Conservation (phyloP, 2,329 filamentous ascomycete species). For the Huntiella savannae region DNA sequence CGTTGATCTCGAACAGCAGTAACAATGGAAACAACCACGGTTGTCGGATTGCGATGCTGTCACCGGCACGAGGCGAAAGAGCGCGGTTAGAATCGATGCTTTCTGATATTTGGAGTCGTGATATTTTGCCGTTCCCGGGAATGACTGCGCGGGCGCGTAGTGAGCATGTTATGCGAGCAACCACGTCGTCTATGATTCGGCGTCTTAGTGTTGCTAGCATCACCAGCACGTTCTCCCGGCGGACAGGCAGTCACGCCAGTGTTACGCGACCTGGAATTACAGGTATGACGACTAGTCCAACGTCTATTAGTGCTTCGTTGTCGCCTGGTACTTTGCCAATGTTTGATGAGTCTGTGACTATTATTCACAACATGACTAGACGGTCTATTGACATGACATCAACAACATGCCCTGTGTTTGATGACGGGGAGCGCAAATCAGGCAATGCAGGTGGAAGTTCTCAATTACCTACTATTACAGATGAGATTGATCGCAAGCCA, state of each 20-base stretch:
- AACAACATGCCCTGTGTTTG: conserved; percentile 1
- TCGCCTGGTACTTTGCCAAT: conserved; percentile 5
- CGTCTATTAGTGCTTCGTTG: neutral
- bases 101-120: conserved; percentile 66
- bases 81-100: conserved; percentile 57
- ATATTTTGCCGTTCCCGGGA: conserved; percentile 63
- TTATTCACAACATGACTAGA: conserved; percentile 9
- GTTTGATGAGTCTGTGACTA: conserved; percentile 8
- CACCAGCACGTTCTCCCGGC: conserved; percentile 54
- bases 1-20: conserved; percentile 40
- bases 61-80: conserved; percentile 56
- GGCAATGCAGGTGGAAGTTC: neutral
- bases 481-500: conserved; percentile 9
- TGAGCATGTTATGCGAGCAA: conserved; percentile 54
- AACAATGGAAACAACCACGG: conserved; percentile 22
- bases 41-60: conserved; percentile 44
- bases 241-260: conserved; percentile 38
- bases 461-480: conserved; percentile 9
- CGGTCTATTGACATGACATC: conserved; percentile 8
- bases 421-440: neutral
- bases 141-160: conserved; percentile 48
- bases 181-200: conserved; percentile 72
- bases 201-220: conserved; percentile 73
- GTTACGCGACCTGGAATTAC: conserved; percentile 14
- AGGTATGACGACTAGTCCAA: conserved; percentile 4